Evolutionary conservation across 176 grass and related monocot genomes (phyloP).

Genomic region (Rhynchospora pubera): DNA sequence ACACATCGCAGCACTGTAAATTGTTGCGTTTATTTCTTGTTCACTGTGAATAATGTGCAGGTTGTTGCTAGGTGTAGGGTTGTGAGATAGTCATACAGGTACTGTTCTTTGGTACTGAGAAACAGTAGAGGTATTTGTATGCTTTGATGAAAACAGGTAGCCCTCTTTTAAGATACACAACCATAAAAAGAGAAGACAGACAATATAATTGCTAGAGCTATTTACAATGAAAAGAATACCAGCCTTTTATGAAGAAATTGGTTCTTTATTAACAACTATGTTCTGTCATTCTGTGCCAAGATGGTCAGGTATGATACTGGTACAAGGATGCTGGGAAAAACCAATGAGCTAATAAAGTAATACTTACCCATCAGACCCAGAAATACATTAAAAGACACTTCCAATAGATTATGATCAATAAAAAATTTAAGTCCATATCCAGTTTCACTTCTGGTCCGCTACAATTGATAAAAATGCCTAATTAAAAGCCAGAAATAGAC

Average conservation of each 20-base stretch:
- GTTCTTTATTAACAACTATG: not conserved
- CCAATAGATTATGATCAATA: not conserved
- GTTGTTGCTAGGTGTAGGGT: not conserved
- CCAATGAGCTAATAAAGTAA: not conserved
- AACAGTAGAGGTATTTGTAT: not conserved
- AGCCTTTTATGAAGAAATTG: not conserved
- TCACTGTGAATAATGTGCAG: not conserved
- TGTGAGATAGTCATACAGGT: not conserved
- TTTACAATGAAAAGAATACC: not conserved
- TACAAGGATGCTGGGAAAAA: not conserved
- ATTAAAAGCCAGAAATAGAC: not conserved
- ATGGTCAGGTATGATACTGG: not conserved
- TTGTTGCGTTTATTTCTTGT: not conserved
- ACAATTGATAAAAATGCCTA: not conserved
- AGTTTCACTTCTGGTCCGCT: not conserved
- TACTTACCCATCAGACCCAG: not conserved
- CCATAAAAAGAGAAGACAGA: no score
- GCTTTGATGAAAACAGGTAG: not conserved
- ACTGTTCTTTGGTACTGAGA: not conserved
- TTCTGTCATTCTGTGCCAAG: not conserved
- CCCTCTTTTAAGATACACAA: not conserved
- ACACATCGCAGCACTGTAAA: not conserved
- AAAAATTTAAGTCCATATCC: not conserved
- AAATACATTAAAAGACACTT: not conserved
- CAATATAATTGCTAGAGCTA: no score